These are phyloP conservation scores for Lepiota subincarnata DNA, from an alignment of 768 basidiomycete genomes.

Conservation along the genomic window DNA sequence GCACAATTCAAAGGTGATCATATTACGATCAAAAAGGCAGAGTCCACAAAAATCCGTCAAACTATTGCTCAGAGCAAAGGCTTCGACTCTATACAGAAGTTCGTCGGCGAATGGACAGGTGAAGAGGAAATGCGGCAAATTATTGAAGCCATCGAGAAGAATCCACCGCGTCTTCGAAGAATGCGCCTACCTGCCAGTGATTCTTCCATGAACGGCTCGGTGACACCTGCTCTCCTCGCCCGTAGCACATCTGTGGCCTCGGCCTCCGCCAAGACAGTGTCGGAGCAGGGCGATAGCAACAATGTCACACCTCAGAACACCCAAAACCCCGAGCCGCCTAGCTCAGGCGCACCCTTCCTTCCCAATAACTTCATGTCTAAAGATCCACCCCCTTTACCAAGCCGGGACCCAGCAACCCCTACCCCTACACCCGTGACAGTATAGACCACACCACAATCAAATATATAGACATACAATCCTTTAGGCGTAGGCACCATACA, in stretches of 20 bases:
- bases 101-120: slow-evolving; percentile 55
- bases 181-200: slow-evolving; percentile 25
- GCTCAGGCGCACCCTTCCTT: slow-evolving; percentile 44
- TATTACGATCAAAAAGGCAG: slow-evolving; percentile 50
- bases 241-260: background rate
- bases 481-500: no score
- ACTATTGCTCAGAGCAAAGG: slow-evolving; percentile 56
- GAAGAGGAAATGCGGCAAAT: slow-evolving; percentile 59
- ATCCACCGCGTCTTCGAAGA: slow-evolving; percentile 33
- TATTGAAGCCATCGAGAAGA: slow-evolving; percentile 44
- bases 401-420: background rate
- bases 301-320: slow-evolving; percentile 47
- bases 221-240: no score
- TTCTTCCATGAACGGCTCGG: background rate
- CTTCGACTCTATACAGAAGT: slow-evolving; percentile 48
- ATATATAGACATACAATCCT: no score
- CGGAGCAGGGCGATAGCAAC: slow-evolving; percentile 1
- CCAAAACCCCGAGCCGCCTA: slow-evolving; percentile 56
- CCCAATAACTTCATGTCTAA: slow-evolving; percentile 30
- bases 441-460: no score
- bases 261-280: background rate
- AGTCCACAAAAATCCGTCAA: slow-evolving; percentile 53
- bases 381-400: background rate
- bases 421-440: slow-evolving; percentile 7
- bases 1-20: slow-evolving; percentile 74